Evolutionary conservation across 2,329 filamentous ascomycete species (phyloP), one percentile per base, ranked within the genome.

Genomic region (Mycosphaerelloides madeirae): DNA sequence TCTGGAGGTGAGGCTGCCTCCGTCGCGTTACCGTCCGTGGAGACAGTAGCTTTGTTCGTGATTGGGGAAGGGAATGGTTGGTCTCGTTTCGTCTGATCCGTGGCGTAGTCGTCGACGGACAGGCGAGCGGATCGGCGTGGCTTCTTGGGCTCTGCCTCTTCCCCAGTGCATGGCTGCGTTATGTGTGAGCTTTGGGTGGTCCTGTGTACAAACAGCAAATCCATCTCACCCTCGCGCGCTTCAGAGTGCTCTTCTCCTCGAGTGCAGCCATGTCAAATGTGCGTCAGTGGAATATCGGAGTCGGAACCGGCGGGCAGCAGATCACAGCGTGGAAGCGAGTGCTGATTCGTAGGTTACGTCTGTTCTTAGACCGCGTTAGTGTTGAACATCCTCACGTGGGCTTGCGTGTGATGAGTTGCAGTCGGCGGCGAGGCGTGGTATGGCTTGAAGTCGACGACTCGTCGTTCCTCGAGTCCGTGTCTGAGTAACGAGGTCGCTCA

Each of bases 21-120:
- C 29, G 78, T 79, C 7, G 85, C 87, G 19, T 77, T 68, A 56
- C 90, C 84, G 60, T 91, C 87, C 35, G 77, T 78, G 20, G 78
- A 80, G 20, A 80, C 77, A 49, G 74, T 79, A 9, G 81, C 79
- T 56, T 80, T 71, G 57, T 85, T 74, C 1, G 87, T 95, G 49
- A 91, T 69, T 11, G 89, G 90, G 1, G 88, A 93, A 11, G 88
- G 90, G 14, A 95, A 78, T 9, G 22, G n/a, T 52, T 87, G 85
- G 42, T 80, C 75, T 72, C 56, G 84, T 64, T 46, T 83, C 29
- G 53, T 44, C n/a, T 53, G 45, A 6, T 50, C 49, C 3, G 40
- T 29, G 28, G 31, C 29, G 3, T 47, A 37, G 12, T 43, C 52
- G 51, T 62, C 54, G 45, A 44, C 55, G n/a, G 56, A 81, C 48